Evolutionary conservation across 441 rosid species (phyloP), one percentile per base, ranked within the genome.

Genomic region (Populus trichocarpa): DNA sequence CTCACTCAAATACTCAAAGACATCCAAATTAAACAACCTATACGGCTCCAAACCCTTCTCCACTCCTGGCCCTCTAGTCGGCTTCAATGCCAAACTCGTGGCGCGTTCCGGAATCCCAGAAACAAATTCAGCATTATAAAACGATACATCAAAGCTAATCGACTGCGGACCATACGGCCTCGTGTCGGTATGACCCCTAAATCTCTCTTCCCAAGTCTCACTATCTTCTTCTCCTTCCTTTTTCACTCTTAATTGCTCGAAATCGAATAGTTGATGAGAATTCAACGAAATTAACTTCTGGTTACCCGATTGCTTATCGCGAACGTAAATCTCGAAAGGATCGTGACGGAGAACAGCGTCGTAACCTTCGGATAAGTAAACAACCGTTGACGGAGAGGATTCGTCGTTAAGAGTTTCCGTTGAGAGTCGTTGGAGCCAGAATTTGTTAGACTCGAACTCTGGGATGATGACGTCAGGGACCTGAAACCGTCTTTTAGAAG

Each of bases 81-180:
- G 92, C 88, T 86, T 93, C 80, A 96, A 81, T 10, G 96, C 99
- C n/a, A 96, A 84, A 83, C 93, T 92, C 61, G 97, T 82, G 1
- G 99, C 99, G 57, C 81, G 99, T 77, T 96, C 99, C 30, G 98
- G 98, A 11, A 96, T 91, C 33, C 98, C 99, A 9, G 91, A 89
- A 22, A 94, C 97, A 53, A 93, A 93, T 78, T 93, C 95, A 8
- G 97, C 90, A 69, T 84, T 95, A 59, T 93, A 91, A 82, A 96
- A 96, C 1, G 98, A 89, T 33, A 96, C 98, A 76, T 96, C 99
- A 53, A 94, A 93, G 82, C 97, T 94, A 81, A 96, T 92, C 3
- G 99, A 93, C 53, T 96, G 98, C 26, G 98, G 88, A 78, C 99
- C 98, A 75, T 80, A 85, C 0, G 98, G 98, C 78, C 98, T 94